A percentile compares a stretch with the other conserved stretches of the same genome.
phyloP scores from a whole-genome alignment of 371 early-diverging fungal species.

The Haplosporangium sp. region DNA sequence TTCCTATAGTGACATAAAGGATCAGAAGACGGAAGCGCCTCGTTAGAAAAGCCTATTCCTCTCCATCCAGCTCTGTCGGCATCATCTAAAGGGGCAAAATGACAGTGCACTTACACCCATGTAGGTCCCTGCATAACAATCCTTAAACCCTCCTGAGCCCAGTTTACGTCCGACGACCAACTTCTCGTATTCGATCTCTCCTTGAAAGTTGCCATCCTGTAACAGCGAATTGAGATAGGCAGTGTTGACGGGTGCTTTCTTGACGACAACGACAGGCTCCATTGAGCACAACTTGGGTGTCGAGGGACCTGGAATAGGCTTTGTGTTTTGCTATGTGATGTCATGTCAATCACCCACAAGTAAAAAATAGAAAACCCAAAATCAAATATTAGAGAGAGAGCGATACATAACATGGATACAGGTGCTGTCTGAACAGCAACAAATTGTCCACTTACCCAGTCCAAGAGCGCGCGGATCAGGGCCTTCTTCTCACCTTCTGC shows the following conservation, averaged over 20 bases:
- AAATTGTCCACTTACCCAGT: conserved; percentile 62
- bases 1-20: conserved; percentile 54
- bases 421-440: not conserved
- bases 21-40: no score
- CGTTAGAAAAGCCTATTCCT: no score
- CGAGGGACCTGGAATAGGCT: conserved; percentile 77
- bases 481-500: conserved; percentile 73
- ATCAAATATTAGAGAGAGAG: not conserved
- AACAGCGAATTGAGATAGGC: conserved; percentile 66
- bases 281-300: conserved; percentile 70
- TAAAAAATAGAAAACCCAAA: not conserved
- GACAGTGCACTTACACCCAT: conserved; percentile 60
- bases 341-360: not conserved
- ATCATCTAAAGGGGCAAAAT: no score
- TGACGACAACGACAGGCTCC: conserved; percentile 53
- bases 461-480: conserved; percentile 69
- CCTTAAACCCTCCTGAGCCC: conserved; percentile 86
- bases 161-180: conserved; percentile 70
- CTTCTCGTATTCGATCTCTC: conserved; percentile 72
- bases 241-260: conserved; percentile 59
- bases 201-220: conserved; percentile 52
- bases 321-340: conserved; percentile 66
- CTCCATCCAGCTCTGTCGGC: no score
- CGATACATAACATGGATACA: conserved; percentile 10
- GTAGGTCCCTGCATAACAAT: conserved; percentile 76